A percentile compares a stretch with the other conserved stretches of the same genome.
Conservation (phyloP, 2,329 filamentous ascomycete genomes). For the Fusarium sp. region DNA sequence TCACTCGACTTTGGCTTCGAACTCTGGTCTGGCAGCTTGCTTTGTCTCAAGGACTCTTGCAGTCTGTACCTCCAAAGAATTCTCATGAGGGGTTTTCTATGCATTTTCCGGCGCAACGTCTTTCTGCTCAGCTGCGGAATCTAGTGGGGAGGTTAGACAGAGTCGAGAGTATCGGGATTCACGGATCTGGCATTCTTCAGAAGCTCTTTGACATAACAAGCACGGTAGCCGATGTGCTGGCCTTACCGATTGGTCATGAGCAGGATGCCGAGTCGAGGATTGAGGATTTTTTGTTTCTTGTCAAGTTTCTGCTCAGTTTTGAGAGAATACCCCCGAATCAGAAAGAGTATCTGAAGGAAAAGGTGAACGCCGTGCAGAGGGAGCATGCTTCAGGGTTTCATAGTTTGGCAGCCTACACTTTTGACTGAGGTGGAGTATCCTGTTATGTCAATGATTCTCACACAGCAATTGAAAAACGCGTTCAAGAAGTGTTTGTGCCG, state of each 20-base stretch:
- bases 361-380: constrained; percentile 50
- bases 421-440: neutral
- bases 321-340: constrained; percentile 60
- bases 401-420: constrained; percentile 20
- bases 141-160: constrained; percentile 51
- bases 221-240: constrained; percentile 69
- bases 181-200: constrained; percentile 68
- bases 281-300: constrained; percentile 65
- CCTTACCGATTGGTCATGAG: constrained; percentile 56
- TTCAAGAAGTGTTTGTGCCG: neutral
- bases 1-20: constrained; percentile 56
- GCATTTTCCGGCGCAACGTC: constrained; percentile 53
- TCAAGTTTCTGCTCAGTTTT: constrained; percentile 64
- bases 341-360: constrained; percentile 55
- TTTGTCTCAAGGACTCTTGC: constrained; percentile 53
- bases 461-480: no score
- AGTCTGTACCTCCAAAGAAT: constrained; percentile 46
- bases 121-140: constrained; percentile 53
- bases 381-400: constrained; percentile 24
- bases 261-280: constrained; percentile 61
- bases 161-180: constrained; percentile 61
- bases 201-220: constrained; percentile 72
- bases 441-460: neutral
- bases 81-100: constrained; percentile 54
- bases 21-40: constrained; percentile 57